These are phyloP conservation scores for Backusella australiensis DNA, from an alignment of 192 early-diverging fungal species.

Conservation along the genomic window DNA sequence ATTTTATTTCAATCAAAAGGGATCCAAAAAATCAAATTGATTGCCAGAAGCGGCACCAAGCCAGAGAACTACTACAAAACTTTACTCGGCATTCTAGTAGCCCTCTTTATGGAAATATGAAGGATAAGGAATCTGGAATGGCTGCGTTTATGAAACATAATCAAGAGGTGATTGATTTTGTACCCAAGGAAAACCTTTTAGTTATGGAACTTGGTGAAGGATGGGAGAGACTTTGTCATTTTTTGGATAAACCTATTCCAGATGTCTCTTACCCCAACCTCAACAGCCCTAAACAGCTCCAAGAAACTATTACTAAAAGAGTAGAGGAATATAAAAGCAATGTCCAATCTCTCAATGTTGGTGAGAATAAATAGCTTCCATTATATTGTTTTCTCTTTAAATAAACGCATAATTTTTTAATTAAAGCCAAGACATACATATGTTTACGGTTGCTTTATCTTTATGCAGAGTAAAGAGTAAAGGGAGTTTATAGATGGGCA, in stretches of 20 bases:
- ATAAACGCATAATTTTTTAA: background rate
- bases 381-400: background rate
- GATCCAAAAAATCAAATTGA: no score
- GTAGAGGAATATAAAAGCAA: background rate
- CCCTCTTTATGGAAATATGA: no score
- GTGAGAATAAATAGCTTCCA: background rate
- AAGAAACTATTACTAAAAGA: background rate
- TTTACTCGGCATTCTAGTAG: no score
- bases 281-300: background rate
- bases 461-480: no score
- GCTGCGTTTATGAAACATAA: background rate
- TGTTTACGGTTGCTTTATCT: no score
- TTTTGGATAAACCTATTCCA: background rate
- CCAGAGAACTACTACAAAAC: no score
- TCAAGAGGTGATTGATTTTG: background rate
- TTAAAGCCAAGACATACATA: no score
- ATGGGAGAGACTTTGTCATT: background rate
- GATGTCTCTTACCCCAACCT: background rate
- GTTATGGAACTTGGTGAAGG: constrained; percentile 8
- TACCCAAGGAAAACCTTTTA: background rate
- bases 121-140: background rate
- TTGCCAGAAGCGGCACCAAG: no score
- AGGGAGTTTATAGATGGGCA: no score
- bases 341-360: background rate
- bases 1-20: no score